Base-by-base conservation (phyloP, 148 eudicot species). In the Chenopodium quinoa region DNA sequence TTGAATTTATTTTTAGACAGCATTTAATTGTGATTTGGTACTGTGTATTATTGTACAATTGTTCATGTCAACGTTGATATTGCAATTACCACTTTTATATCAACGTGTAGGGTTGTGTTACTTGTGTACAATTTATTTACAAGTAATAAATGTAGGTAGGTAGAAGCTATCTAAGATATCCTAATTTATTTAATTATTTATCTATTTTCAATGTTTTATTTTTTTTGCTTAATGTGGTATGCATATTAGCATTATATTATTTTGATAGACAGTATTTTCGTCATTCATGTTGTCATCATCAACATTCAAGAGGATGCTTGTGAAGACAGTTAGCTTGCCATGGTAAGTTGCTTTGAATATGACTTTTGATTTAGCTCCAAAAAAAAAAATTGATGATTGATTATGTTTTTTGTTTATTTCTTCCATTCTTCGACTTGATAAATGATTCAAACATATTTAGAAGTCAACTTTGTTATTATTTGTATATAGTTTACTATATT, bases 111-210 rank as follows among this genome's bases (percentile, higher is more conserved):
- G 77, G 63, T 27, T 74, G 9, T 27, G 27, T 27, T 27, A 27
- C 27, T 27, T 27, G 27, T 17, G 34, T 74, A 23, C n/a, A 50
- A 50, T 74, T 27, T 20, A 52, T 74, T 3, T 72, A 22, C 10
- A 40, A 40, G 44, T 40, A 0, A 74, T 74, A 48, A 50, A 48
- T 74, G 77, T 17, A 52, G 77, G 60, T 74, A 74, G 77, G 62
- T 74, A 50, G 62, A 50, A 25, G 63, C 27, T 9, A 27, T 27
- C 27, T 27, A 25, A 25, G 5, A 12, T 16, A 4, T 54, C 60
- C 4, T 54, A 13, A 11, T 13, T 54, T 54, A 54, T 56, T 56
- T 50, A 14, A 16, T 17, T 0, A 34, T 3, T 34, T 34, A 34
- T 34, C 0, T 34, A 34, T 34, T 0, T 34, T 34, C 62, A 56